Base-by-base conservation (phyloP, 306 rosid genomes). In the Calophaca sinica region DNA sequence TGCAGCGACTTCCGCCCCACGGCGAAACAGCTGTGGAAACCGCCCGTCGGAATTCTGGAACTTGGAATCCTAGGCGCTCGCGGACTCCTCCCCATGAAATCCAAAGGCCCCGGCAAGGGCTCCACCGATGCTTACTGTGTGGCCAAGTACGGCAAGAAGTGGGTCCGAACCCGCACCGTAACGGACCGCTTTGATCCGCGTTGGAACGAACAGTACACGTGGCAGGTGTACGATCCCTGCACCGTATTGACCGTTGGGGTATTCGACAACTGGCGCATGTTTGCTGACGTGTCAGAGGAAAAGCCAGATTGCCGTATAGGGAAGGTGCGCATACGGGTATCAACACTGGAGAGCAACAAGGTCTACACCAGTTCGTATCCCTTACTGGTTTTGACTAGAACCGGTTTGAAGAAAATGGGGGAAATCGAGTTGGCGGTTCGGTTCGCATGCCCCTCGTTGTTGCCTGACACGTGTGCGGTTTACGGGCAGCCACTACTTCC, bases 1-100 rank as follows among this genome's bases (percentile, higher is more conserved):
- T 90, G 97, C 83, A 94, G 99, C 41, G 99, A 94, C 10, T 92
- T 94, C 60, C 89, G 99, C 0, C 93, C 97, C 33, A 90, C 99
- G 36, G 97, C 99, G 0, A 94, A 94, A 82, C 97, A 90, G 74
- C 81, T 94, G 0, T 92, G 97, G 97, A 92, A 92, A 82, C 89
- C 97, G 4, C 59, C 99, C 1, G 61, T 94, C 7, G 99, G 99
- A 42, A 86, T 94, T 46, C 76, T 94, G 2, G 99, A 94, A 81
- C 84, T 94, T 0, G 99, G 99, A n/a, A 94, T 94, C 62, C 85
- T 92, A 4, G 97, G 99, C 11, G 96, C 93, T 9, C 93, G 96
- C 0, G 87, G 89, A 5, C 82, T 94, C 8, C 90, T 94, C 2
- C 97, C 99, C 0, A 88, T 91, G 85, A 94, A 91, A 82, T 62